Evolutionary conservation across 2,329 filamentous ascomycete genomes (phyloP), one percentile per base, ranked within the genome.

Genomic region (Sarocladiaceae sp.): DNA sequence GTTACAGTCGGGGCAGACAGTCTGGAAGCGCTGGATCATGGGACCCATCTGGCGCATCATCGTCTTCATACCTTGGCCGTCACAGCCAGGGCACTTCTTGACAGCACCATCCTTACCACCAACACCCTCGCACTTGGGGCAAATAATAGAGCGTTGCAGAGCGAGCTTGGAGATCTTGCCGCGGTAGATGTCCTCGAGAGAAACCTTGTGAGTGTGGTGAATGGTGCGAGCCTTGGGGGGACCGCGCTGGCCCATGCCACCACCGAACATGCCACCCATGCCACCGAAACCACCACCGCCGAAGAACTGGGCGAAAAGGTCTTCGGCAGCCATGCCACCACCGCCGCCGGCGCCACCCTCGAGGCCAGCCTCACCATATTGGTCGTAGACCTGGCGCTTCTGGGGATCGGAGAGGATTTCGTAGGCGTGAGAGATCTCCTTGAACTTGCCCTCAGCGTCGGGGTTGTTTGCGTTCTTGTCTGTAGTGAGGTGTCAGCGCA

Each of bases 1-100:
- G 57, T 93, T 91, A 66, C 93, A 98, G 70, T 98, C 94, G 21
- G 90, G 87, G 78, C 93, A 98, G 57, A 96, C 90, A 23, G 91
- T 97, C 76, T 98, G 93, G 82, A 98, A 98, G 47, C 93, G 88
- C 73, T 98, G 94, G 57, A 98, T 97, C 93, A 98, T 98, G 48
- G 93, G 93, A 43, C 93, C 93, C 90, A 98, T 97, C 71, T 98
- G 93, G 63, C 94, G 86, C 93, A 98, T 96, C 91, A 98, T 97
- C 32, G 88, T 96, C 85, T 97, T 97, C 87, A 96, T 95, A 68
- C 93, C 93, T 52, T 85, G 81, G 53, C 93, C 93, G 58, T 95
- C 88, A 66, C 93, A 98, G 60, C 88, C 86, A 32, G 80, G 62
- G 69, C 93, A 98, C 59, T 85, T 87, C 73, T 90, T 91, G 53